phyloP scores from a whole-genome alignment of 2,329 filamentous ascomycete species.

The Sordariomycetes sp. region DNA sequence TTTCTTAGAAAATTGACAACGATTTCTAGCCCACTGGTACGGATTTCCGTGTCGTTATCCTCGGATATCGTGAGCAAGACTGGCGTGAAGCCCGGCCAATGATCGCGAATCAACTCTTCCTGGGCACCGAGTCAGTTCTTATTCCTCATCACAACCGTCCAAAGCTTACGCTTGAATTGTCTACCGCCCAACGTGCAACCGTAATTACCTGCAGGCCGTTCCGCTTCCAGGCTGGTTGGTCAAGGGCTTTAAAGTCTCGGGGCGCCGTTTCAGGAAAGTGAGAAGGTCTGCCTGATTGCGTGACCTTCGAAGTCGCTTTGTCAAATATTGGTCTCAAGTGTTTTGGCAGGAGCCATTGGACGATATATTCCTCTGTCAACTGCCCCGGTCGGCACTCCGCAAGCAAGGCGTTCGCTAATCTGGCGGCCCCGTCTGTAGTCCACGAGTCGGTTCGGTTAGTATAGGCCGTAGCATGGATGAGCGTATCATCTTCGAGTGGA shows the following conservation, averaged over 20 bases:
- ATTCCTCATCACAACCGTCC: too few species aligned
- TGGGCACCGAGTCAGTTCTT: constrained; percentile 12
- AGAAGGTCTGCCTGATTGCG: constrained; percentile 17
- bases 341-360: constrained; percentile 47
- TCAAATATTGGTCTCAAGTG: constrained; percentile 62
- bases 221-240: not conserved
- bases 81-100: constrained; percentile 64
- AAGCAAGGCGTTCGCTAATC: constrained; percentile 21
- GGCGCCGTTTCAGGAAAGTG: constrained; percentile 9
- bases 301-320: constrained; percentile 34
- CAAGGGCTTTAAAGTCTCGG: not conserved
- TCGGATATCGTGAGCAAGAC: constrained; percentile 62
- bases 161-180: not conserved
- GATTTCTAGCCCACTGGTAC: constrained; percentile 45
- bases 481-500: constrained; percentile 8
- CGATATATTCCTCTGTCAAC: constrained; percentile 30
- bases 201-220: not conserved
- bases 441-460: constrained; percentile 23
- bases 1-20: constrained; percentile 44
- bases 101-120: constrained; percentile 33
- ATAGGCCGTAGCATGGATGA: constrained; percentile 22
- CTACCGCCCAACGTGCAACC: not conserved
- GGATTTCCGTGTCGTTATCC: constrained; percentile 44
- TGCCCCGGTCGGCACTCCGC: constrained; percentile 7
- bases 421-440: constrained; percentile 23